These are phyloP conservation scores for Melampsora occidentalis DNA, from an alignment of 1,284 basidiomycete species.

Conservation along the genomic window DNA sequence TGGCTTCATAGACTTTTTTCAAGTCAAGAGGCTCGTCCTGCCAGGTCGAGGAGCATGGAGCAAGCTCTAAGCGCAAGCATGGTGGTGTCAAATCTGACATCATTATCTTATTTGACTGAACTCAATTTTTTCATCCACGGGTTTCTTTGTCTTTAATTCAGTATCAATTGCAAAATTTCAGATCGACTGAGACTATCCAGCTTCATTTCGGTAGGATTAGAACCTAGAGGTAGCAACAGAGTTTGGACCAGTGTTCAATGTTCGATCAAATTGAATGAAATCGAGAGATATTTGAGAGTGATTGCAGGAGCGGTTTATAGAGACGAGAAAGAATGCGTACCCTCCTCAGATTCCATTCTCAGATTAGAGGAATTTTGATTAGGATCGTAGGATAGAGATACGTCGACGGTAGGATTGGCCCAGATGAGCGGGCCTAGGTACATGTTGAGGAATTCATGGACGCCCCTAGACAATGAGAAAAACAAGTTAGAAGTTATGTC, in stretches of 20 bases:
- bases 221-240: background rate
- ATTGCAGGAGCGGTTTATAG: background rate
- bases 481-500: background rate
- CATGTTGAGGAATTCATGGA: conserved; percentile 30
- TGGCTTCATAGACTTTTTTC: too few species aligned
- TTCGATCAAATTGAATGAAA: background rate
- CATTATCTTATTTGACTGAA: too few species aligned
- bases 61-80: too few species aligned
- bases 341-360: conserved; percentile 2
- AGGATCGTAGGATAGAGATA: conserved; percentile 9
- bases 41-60: too few species aligned
- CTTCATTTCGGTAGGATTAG: background rate
- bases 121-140: too few species aligned
- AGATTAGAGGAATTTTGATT: conserved; percentile 12
- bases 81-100: too few species aligned
- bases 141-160: background rate
- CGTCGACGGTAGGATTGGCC: conserved; percentile 29
- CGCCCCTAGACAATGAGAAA: conserved; percentile 6
- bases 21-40: too few species aligned
- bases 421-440: conserved; percentile 27
- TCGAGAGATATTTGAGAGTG: background rate
- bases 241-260: too few species aligned
- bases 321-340: background rate
- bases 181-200: background rate
- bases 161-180: background rate